Evolutionary conservation across 108 stramenopile species (phyloP), one percentile per base, ranked within the genome.

Genomic region (Mediolabrus comicus): DNA sequence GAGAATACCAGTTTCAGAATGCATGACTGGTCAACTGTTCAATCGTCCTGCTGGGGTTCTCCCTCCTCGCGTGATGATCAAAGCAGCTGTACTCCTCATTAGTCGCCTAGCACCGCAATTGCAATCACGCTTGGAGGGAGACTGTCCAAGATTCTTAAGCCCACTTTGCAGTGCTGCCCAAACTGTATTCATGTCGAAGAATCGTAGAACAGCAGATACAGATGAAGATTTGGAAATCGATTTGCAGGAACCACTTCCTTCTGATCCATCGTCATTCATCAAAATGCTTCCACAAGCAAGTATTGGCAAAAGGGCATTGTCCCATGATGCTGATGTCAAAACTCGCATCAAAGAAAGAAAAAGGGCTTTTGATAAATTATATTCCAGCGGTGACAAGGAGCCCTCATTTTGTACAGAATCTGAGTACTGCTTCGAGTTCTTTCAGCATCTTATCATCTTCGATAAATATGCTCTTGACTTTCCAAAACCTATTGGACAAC

Each of bases 381-480:
- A 61, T 28, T 33, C 80, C 22, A 51, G 36, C 2, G 25, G 36
- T n/a, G 33, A 51, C 31, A 59, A 59, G 49, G 53, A 25, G 38
- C 76, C 79, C 9, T 53, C 33, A 59, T 92, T 81, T 63, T 78
- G 83, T 59, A 62, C 70, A 6, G 41, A 80, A 39, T 84, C 83
- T 39, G 65, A 87, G 19, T 92, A 92, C 63, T 89, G 86, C 4
- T 92, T 92, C 74, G 91, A 92, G 59, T 92, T 92, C 67, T 80
- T 89, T 16, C 91, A 92, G 76, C 91, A 92, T 65, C 63, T 92
- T 27, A 67, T 92, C 28, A 75, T 83, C 51, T 89, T 92, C 46
- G 68, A 86, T 60, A 79, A 84, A n/a, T 89, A 87, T 76, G 66
- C 80, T 13, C 62, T 92, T 57, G 85, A 89, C 46, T 72, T 92